A percentile compares a stretch with the other conserved stretches of the same genome.
Evolutionary conservation across 83 land plant genomes (phyloP).

Genomic region (Picea engelmannii): DNA sequence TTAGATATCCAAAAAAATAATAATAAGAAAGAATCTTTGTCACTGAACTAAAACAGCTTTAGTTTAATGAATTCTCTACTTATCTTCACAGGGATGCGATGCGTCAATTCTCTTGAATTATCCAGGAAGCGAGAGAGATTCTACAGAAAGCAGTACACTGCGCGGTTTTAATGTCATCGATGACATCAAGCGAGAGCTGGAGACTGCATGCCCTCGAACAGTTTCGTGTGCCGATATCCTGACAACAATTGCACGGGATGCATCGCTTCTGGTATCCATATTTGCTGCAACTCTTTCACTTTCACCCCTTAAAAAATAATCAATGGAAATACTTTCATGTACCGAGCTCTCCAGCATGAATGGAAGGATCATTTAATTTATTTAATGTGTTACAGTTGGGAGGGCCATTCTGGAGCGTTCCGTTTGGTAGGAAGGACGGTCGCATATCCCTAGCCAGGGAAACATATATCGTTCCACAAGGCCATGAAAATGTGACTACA

Average conservation of each 20-base stretch:
- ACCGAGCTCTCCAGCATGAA: too few species aligned
- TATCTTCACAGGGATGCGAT: conserved; percentile 52
- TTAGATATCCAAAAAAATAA: too few species aligned
- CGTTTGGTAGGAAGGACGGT: conserved; percentile 52
- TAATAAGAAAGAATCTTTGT: too few species aligned
- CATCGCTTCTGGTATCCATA: conserved; percentile 20
- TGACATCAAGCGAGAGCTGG: conserved; percentile 13
- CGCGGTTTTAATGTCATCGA: conserved; percentile 55
- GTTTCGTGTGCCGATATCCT: conserved; percentile 72
- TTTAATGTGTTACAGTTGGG: conserved; percentile 8
- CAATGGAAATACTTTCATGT: too few species aligned
- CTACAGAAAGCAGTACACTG: conserved; percentile 36
- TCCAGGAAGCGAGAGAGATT: conserved; percentile 37
- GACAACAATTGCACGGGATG: conserved; percentile 53
- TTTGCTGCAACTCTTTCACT: neutral
- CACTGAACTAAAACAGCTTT: too few species aligned
- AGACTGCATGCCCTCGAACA: conserved; percentile 43
- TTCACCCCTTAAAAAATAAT: too few species aligned
- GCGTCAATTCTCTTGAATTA: conserved; percentile 45
- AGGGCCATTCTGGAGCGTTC: conserved; percentile 48
- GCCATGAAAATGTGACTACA: conserved; percentile 19
- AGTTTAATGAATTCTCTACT: too few species aligned
- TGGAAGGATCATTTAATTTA: too few species aligned
- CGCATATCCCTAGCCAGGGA: conserved; percentile 19
- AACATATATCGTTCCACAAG: conserved; percentile 23